Evolutionary conservation across 2,329 filamentous ascomycete genomes (phyloP), one percentile per base, ranked within the genome.

Genomic region (Ambrosiella xylebori): DNA sequence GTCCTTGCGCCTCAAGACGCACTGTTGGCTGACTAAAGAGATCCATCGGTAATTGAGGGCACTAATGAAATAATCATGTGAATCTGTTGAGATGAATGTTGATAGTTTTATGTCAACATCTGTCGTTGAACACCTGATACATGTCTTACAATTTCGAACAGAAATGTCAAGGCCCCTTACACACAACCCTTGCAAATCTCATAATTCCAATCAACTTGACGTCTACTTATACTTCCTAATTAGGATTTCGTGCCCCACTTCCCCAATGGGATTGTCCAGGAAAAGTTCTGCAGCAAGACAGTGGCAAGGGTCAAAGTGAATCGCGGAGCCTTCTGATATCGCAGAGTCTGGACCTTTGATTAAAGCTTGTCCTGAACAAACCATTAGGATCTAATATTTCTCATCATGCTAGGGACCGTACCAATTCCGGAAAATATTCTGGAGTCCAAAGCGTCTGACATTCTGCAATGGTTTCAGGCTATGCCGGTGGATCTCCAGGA

Each of bases 391-490:
- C 17, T 12, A 51, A 15, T 11, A 51, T 57, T 57, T 52, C n/a
- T 37, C n/a, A 57, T 36, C 35, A 60, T 60, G 58, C 54, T 47
- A 55, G 38, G 56, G 39, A 52, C 50, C 44, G 19, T 35, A 15
- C 53, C 35, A 9, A 55, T 61, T 19, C 59, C 59, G 8, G 44
- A 58, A n/a, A 53, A 58, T 13, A 49, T 61, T 39, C 56, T 57
- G 19, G 50, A 47, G 44, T 58, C 56, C 15, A 61, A 61, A 45
- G 59, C 59, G 4, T 41, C 56, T 41, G 38, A 45, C 36, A 61
- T 61, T 40, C 56, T 61, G 49, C 59, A 58, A 56, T 64, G 63
- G 63, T 59, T 64, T 35, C 60, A 62, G 53, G 15, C 49, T 7
- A 62, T 62, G 55, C 57, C 61, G 3, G 41, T 39, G 17, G 59